Base-by-base conservation (phyloP, 2,329 filamentous ascomycete genomes). In the Aspergillus bombycis region DNA sequence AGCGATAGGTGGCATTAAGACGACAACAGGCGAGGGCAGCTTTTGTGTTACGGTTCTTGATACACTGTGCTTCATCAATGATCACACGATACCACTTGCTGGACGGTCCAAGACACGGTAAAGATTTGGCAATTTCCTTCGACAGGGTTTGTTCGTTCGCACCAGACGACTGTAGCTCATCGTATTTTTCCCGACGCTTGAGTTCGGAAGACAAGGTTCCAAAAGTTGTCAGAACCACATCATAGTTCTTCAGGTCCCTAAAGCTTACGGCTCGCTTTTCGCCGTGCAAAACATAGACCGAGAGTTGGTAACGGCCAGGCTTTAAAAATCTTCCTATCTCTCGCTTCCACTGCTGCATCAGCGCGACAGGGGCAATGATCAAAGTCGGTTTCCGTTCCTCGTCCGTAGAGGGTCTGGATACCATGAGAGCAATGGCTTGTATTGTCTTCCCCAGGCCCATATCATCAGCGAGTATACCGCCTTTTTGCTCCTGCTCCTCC, bases 381-480 rank as follows among this genome's bases (percentile, higher is more conserved):
- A 97, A 80, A n/a, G 89, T 95, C 0, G 93, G 93, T 81, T 92
- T 87, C 62, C 79, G 82, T 65, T 79, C 75, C n/a, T 79, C 78
- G 64, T 89, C 83, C 0, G 80, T 76, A 0, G 91, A 87, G n/a
- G 84, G 88, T 7, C 88, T 85, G 7, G 86, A 85, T 14, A 92
- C 82, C 69, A 96, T 91, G 50, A 97, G 83, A 4, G 93, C 87
- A 26, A 97, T 82, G 6, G 91, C 89, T 65, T 94, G 92, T 28
- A 97, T 89, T 0, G 92, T 94, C 78, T 95, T 94, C 9, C 92
- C 92, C 12, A 94, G 81, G 9, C 92, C 92, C 92, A 94, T 95
- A 66, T 93, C 91, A 71, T 93, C 91, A 1, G 89, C 90, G 28
- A 94, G 81, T 61, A 94, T 92, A 26, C 91, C 90, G 21, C 91